A percentile compares a stretch with the other conserved stretches of the same genome.
phyloP scores from a whole-genome alignment of 2,329 filamentous ascomycete species.

The Penicillium sp. region DNA sequence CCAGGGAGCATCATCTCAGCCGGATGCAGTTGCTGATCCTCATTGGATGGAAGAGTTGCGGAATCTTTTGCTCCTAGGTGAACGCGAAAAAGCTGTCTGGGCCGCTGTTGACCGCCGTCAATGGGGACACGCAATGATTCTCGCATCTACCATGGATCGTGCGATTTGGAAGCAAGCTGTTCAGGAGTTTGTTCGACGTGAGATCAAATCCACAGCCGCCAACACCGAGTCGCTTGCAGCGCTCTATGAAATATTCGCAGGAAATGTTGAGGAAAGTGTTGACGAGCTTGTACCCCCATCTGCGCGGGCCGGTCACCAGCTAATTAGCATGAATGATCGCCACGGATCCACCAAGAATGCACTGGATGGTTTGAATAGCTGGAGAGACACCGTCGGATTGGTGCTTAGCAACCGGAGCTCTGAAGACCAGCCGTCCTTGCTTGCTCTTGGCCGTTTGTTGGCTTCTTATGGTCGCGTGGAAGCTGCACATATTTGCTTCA shows the following conservation, averaged over 20 bases:
- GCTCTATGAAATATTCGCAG: constrained; percentile 90
- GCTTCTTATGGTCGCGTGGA: constrained; percentile 85
- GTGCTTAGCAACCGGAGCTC: constrained; percentile 86
- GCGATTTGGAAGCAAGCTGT: constrained; percentile 87
- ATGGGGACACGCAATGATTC: constrained; percentile 95
- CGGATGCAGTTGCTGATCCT: constrained; percentile 71
- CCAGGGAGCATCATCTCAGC: constrained; percentile 48
- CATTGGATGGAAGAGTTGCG: constrained; percentile 74
- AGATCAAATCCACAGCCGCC: constrained; percentile 80
- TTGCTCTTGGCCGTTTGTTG: constrained; percentile 80
- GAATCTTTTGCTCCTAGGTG: constrained; percentile 74
- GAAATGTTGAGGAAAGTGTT: constrained; percentile 91
- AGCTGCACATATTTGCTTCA: constrained; percentile 90
- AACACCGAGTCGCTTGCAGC: constrained; percentile 88
- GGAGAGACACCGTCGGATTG: constrained; percentile 87
- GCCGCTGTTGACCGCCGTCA: constrained; percentile 88
- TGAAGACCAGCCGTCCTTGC: constrained; percentile 77
- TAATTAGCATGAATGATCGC: constrained; percentile 75
- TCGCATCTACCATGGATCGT: constrained; percentile 78
- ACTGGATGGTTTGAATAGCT: constrained; percentile 86
- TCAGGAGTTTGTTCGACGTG: constrained; percentile 93
- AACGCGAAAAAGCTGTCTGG: constrained; percentile 92
- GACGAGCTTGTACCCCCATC: constrained; percentile 95
- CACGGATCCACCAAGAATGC: constrained; percentile 71
- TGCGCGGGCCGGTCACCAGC: constrained; percentile 87